phyloP scores from a whole-genome alignment of 148 eudicot genomes.

The Rheum nobile region DNA sequence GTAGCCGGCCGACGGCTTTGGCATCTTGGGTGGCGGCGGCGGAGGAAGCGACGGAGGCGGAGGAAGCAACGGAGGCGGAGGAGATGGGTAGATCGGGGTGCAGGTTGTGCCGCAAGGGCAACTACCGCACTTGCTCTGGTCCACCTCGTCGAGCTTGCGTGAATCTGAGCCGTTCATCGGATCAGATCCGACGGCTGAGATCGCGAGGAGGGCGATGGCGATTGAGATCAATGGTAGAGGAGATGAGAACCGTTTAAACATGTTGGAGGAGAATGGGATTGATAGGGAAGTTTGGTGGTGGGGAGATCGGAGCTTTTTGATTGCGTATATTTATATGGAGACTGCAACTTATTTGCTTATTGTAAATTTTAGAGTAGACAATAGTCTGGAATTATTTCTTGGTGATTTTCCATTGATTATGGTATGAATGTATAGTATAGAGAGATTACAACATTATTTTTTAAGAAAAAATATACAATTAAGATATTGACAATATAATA shows the following conservation, averaged over 20 bases:
- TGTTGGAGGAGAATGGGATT: neutral
- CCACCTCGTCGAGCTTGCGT: slow-evolving; percentile 20
- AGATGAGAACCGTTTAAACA: neutral
- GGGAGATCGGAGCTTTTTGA: neutral
- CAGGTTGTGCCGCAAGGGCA: slow-evolving; percentile 24
- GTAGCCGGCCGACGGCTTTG: neutral
- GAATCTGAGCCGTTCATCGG: neutral
- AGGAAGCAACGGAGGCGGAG: neutral
- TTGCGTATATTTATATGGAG: neutral
- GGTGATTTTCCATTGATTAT: too few relatives aligned
- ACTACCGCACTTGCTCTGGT: slow-evolving; percentile 24
- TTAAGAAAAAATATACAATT: too few relatives aligned
- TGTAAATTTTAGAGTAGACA: too few relatives aligned
- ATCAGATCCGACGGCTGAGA: neutral
- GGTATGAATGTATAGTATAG: too few relatives aligned
- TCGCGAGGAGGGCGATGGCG: neutral
- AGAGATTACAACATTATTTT: too few relatives aligned
- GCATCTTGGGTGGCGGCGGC: slow-evolving; percentile 2
- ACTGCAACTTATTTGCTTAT: neutral
- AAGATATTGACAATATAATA: too few relatives aligned
- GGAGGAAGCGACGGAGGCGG: slow-evolving; percentile 11
- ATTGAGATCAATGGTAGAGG: neutral
- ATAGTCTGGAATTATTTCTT: too few relatives aligned
- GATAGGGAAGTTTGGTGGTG: neutral
- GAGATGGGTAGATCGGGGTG: slow-evolving; percentile 17